Conservation (phyloP, 2,329 filamentous ascomycete genomes). For the Penicillium hordei region DNA sequence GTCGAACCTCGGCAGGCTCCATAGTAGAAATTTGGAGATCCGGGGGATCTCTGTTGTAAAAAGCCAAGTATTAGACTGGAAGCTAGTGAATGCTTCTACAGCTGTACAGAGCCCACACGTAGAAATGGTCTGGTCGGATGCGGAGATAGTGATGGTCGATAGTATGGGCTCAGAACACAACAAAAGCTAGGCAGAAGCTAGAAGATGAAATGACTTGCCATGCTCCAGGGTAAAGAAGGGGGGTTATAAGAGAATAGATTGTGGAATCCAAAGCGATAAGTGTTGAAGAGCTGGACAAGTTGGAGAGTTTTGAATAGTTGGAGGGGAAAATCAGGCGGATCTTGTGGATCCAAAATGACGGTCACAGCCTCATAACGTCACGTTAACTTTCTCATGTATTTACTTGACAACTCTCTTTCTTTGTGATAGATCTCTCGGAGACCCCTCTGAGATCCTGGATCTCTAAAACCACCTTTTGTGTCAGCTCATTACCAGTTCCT, state of each 20-base stretch:
- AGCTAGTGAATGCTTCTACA: background rate
- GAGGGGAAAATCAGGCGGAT: constrained; percentile 9
- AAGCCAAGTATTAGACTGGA: background rate
- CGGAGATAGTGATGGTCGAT: background rate
- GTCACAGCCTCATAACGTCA: constrained; percentile 10
- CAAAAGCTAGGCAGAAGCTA: constrained; percentile 1
- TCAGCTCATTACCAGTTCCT: background rate
- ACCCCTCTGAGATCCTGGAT: background rate
- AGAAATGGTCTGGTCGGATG: background rate
- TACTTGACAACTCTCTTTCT: background rate
- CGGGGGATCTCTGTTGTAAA: background rate
- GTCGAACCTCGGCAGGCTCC: constrained; percentile 34
- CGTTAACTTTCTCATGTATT: background rate
- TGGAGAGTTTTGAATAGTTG: background rate
- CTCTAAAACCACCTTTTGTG: background rate
- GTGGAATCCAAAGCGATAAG: background rate
- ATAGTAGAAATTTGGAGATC: constrained; percentile 22
- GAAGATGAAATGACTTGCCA: background rate
- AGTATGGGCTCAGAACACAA: background rate
- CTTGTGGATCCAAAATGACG: constrained; percentile 4
- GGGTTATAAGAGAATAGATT: background rate
- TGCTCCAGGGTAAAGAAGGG: background rate
- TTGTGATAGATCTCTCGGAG: background rate
- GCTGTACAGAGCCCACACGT: background rate
- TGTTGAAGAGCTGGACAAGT: background rate